Base-by-base conservation (phyloP, 768 basidiomycete genomes). In the Podaxis sp. region DNA sequence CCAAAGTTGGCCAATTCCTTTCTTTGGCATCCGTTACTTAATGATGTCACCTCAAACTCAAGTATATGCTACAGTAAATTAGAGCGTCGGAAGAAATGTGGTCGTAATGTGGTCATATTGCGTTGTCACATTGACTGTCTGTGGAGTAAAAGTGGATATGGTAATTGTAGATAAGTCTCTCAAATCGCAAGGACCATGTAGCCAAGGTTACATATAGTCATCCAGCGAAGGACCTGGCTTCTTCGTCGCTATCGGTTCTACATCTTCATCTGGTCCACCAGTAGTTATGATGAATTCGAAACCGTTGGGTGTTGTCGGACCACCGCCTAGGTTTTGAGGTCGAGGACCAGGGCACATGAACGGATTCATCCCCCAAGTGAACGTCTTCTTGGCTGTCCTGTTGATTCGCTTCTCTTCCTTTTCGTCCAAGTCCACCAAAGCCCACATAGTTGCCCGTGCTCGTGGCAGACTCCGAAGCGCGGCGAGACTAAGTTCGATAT, bases 311-410 rank as follows among this genome's bases (percentile, higher is more conserved):
- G 61, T 56, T 33, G 37, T 56, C 28, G 61, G 61, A 26, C 61
- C 55, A 50, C 61, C 61, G n/a, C 61, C 61, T 26, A 62, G 55
- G 15, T 36, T 37, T 24, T 62, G 61, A 26, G 61, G 61, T n/a
- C 54, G 53, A 40, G 61, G 61, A 6, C 61, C 61, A 49, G 54
- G 61, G n/a, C 54, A 62, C 61, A 62, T 62, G 22, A 62, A 62
- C 3, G 61, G 61, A 49, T 62, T 62, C 36, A 62, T 26, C 11
- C 55, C 37, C 54, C 61, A 49, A 2, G 61, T 49, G 15, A 56
- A 62, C 4, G 38, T 48, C 48, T 62, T 62, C 22, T 54, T 62
- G 15, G 55, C 54, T 5, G 61, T 62, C 54, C 26, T 62, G 11
- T 56, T 50, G 26, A 62, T 56, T 26, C 61, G 56, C 22, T 56